phyloP scores from a whole-genome alignment of 805 yeast species.

The Priceomyces medius region DNA sequence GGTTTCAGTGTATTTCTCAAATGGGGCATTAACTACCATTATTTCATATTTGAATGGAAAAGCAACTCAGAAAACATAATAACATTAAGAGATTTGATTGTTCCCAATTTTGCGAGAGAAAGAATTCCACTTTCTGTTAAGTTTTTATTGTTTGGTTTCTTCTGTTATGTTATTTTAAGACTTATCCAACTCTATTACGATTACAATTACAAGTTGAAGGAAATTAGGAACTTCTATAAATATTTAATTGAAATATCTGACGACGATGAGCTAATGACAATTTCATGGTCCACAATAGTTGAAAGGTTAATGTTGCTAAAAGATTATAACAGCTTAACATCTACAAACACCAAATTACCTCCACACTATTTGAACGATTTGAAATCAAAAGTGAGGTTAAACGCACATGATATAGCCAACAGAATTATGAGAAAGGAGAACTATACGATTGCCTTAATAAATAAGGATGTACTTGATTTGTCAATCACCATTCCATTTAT shows the following conservation, averaged over 20 bases:
- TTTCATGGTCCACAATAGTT: constrained; percentile 88
- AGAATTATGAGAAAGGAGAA: constrained; percentile 95
- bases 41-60: constrained; percentile 27
- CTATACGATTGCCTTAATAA: constrained; percentile 85
- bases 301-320: constrained; percentile 69
- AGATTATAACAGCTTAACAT: constrained; percentile 74
- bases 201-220: constrained; percentile 59
- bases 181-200: constrained; percentile 58
- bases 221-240: constrained; percentile 73
- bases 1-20: constrained; percentile 75
- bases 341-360: constrained; percentile 27
- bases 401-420: constrained; percentile 93
- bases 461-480: constrained; percentile 70
- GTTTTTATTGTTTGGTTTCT: constrained; percentile 61
- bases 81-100: constrained; percentile 34
- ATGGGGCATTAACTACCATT: constrained; percentile 70
- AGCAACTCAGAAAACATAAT: constrained; percentile 16
- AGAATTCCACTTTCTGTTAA: constrained; percentile 48
- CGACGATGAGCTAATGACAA: constrained; percentile 79
- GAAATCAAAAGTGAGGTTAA: constrained; percentile 70
- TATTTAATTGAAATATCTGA: constrained; percentile 70
- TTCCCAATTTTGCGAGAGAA: constrained; percentile 45
- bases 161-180: constrained; percentile 51
- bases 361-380: constrained; percentile 46
- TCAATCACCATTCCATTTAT: constrained; percentile 36